Percentiles rank a stretch among this genome's conserved stretches.
phyloP scores from a whole-genome alignment of 148 eudicot genomes.

The Heliosperma pusillum region DNA sequence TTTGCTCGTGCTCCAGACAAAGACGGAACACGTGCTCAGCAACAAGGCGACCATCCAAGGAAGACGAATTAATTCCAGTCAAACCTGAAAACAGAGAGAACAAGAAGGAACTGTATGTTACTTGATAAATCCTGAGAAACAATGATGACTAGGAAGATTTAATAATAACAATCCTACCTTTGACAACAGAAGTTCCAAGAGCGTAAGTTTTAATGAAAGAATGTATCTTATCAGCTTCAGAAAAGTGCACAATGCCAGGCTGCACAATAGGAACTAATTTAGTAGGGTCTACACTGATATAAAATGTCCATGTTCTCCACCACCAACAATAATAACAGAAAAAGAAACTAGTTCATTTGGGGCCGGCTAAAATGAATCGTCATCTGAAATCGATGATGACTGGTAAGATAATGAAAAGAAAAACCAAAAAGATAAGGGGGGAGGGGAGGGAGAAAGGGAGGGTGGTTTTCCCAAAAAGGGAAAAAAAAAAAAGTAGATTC shows the following conservation, averaged over 20 bases:
- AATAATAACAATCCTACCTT: conserved; percentile 33
- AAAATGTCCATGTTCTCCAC: background rate
- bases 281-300: conserved; percentile 7
- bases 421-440: too few species aligned
- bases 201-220: conserved; percentile 61
- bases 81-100: conserved; percentile 44
- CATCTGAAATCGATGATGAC: too few species aligned
- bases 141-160: background rate
- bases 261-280: conserved; percentile 28
- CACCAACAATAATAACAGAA: too few species aligned
- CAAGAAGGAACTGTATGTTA: background rate
- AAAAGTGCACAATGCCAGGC: conserved; percentile 59
- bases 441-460: too few species aligned
- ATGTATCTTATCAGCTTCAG: conserved; percentile 50
- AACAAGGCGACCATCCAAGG: conserved; percentile 57
- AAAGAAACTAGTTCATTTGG: too few species aligned
- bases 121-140: background rate
- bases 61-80: conserved; percentile 47
- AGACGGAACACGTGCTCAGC: conserved; percentile 81
- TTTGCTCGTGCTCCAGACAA: conserved; percentile 70
- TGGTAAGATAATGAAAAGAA: too few species aligned
- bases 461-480: too few species aligned
- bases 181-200: conserved; percentile 58
- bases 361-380: too few species aligned
- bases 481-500: too few species aligned